These are phyloP conservation scores for Xylaria digitata DNA, from an alignment of 2,329 filamentous ascomycete species.

Conservation along the genomic window DNA sequence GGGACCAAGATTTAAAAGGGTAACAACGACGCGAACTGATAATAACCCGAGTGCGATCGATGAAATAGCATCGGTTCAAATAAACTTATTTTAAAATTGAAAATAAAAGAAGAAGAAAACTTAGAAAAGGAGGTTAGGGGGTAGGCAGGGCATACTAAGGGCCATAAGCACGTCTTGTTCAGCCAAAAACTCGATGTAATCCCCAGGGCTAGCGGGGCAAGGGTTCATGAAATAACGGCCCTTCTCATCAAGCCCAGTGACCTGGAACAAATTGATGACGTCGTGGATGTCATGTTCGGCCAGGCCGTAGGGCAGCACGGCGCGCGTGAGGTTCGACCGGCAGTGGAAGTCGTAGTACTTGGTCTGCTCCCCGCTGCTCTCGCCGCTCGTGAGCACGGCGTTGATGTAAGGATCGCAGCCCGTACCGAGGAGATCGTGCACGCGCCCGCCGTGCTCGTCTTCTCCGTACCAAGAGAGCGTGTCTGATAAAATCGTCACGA, in stretches of 20 bases:
- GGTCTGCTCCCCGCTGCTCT: slow-evolving; percentile 7
- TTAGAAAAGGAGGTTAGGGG: not conserved
- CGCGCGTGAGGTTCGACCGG: slow-evolving; percentile 82
- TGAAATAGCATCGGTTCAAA: not conserved
- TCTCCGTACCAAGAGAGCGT: slow-evolving; percentile 70
- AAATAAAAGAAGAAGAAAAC: slow-evolving; percentile 1
- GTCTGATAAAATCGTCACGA: slow-evolving; percentile 77
- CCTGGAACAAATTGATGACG: slow-evolving; percentile 87
- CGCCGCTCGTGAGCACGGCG: slow-evolving; percentile 65
- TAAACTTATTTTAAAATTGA: not conserved
- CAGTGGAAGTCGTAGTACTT: slow-evolving; percentile 80
- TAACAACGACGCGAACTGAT: too few relatives aligned
- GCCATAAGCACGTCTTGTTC: slow-evolving; percentile 79
- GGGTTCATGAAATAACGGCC: slow-evolving; percentile 82
- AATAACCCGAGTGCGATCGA: not conserved
- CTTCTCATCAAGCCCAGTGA: slow-evolving; percentile 78
- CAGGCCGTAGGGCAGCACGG: slow-evolving; percentile 75
- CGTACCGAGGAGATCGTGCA: slow-evolving; percentile 85
- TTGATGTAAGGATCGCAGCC: slow-evolving; percentile 89
- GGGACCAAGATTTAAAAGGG: too few relatives aligned
- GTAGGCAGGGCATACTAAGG: slow-evolving; percentile 58
- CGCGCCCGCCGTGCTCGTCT: slow-evolving; percentile 71
- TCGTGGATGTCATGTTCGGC: slow-evolving; percentile 83
- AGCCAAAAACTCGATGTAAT: slow-evolving; percentile 81
- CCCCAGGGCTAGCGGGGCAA: slow-evolving; percentile 64